Percentiles rank a stretch among this genome's conserved stretches.
phyloP scores from a whole-genome alignment of 1,284 basidiomycete genomes.

The Pseudozyma sp. region DNA sequence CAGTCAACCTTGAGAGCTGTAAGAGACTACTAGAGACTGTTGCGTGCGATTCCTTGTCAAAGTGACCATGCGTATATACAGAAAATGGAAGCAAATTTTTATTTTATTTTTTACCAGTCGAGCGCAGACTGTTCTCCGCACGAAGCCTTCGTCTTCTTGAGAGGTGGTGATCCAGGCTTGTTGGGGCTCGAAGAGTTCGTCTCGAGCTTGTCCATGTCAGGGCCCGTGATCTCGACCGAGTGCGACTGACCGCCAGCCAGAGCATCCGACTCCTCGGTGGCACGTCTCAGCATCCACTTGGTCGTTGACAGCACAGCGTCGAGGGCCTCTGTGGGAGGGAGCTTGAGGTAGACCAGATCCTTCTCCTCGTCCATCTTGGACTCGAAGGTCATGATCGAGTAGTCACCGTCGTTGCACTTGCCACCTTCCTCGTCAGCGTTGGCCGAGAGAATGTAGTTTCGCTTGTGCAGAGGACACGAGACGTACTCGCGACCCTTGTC shows the following conservation, averaged over 20 bases:
- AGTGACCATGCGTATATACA: slow-evolving; percentile 20
- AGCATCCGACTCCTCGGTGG: slow-evolving; percentile 58
- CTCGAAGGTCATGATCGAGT: slow-evolving; percentile 77
- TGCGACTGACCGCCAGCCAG: slow-evolving; percentile 46
- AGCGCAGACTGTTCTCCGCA: slow-evolving; percentile 39
- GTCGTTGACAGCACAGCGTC: slow-evolving; percentile 77
- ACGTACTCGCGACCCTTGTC: slow-evolving; percentile 55
- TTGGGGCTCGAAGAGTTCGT: slow-evolving; percentile 2
- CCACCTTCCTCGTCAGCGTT: slow-evolving; percentile 71
- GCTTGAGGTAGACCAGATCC: slow-evolving; percentile 72
- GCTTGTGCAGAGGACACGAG: slow-evolving; percentile 78
- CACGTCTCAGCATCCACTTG: slow-evolving; percentile 73
- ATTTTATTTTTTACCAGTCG: slow-evolving; percentile 32
- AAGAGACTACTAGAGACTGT: no score
- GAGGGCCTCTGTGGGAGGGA: slow-evolving; percentile 75
- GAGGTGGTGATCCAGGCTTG: slow-evolving; percentile 1
- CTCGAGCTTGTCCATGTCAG: slow-evolving; percentile 36
- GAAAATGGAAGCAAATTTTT: neutral
- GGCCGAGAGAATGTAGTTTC: slow-evolving; percentile 74
- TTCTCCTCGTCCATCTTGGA: slow-evolving; percentile 72
- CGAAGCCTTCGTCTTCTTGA: slow-evolving; percentile 34
- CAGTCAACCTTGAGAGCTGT: neutral
- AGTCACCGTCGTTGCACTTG: slow-evolving; percentile 77
- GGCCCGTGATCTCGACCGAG: slow-evolving; percentile 50
- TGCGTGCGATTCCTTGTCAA: neutral